Evolutionary conservation across 2,329 filamentous ascomycete genomes (phyloP).

Genomic region (Raffaelea ambrosiae): DNA sequence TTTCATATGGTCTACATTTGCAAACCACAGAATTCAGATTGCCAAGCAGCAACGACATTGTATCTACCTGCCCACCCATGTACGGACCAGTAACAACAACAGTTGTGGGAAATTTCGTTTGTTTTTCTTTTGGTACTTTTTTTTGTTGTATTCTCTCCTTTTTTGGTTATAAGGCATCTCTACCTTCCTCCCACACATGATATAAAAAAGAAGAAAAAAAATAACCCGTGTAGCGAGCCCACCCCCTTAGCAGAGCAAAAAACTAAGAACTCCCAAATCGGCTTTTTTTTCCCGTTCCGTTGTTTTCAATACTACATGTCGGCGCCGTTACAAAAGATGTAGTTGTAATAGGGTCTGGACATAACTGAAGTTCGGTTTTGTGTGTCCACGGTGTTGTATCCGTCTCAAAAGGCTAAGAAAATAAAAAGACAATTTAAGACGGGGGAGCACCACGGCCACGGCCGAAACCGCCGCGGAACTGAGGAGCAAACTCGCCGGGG

Average conservation of each 20-base stretch:
- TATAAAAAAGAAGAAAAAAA: conserved; percentile 7
- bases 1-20: no score
- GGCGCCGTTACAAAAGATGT: conserved; percentile 5
- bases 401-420: no score
- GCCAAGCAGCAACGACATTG: no score
- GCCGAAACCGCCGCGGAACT: conserved; percentile 86
- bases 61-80: no score
- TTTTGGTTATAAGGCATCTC: neutral
- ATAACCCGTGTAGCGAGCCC: conserved; percentile 6
- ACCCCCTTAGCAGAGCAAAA: conserved; percentile 6
- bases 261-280: conserved; percentile 11
- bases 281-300: conserved; percentile 4
- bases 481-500: conserved; percentile 83
- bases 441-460: conserved; percentile 73
- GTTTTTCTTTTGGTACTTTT: conserved; percentile 2
- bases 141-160: neutral
- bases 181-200: conserved; percentile 3
- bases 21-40: no score
- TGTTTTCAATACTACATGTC: conserved; percentile 4
- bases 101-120: neutral
- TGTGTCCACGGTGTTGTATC: neutral
- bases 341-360: conserved; percentile 3
- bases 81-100: neutral
- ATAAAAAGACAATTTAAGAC: conserved; percentile 48
- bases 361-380: neutral